Evolutionary conservation across 148 eudicot species (phyloP).

Genomic region (Spergularia bocconei): DNA sequence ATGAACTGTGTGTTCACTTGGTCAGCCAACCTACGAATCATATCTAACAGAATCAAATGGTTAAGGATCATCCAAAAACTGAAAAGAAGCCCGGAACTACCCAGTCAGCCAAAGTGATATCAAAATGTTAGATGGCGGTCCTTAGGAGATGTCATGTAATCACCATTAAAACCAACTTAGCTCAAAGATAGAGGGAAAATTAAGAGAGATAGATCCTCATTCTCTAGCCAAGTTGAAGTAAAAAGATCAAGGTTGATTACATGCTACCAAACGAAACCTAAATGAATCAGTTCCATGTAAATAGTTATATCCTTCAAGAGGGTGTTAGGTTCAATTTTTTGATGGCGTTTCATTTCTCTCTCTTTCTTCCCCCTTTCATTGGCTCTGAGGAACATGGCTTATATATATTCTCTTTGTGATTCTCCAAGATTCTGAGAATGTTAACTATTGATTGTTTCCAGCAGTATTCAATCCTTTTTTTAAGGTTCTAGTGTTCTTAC

Average conservation of each 20-base stretch:
- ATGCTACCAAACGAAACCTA: neutral
- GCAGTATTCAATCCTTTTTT: neutral
- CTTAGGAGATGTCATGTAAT: too few relatives aligned
- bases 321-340: neutral
- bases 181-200: too few relatives aligned
- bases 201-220: too few relatives aligned
- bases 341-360: too few relatives aligned
- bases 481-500: neutral
- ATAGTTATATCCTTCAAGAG: neutral
- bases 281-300: neutral
- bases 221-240: too few relatives aligned
- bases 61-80: constrained; percentile 31
- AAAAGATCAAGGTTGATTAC: too few relatives aligned
- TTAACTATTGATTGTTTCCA: neutral
- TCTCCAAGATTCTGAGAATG: neutral
- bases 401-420: neutral
- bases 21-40: constrained; percentile 95
- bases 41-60: constrained; percentile 45
- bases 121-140: neutral
- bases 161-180: too few relatives aligned
- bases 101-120: neutral
- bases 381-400: neutral
- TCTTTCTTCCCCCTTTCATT: neutral
- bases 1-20: constrained; percentile 81
- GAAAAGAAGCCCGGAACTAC: neutral